A percentile compares a stretch with the other conserved stretches of the same genome.
These are phyloP conservation scores for Crataegus laevigata DNA, from an alignment of 306 rosid species.

Conservation along the genomic window DNA sequence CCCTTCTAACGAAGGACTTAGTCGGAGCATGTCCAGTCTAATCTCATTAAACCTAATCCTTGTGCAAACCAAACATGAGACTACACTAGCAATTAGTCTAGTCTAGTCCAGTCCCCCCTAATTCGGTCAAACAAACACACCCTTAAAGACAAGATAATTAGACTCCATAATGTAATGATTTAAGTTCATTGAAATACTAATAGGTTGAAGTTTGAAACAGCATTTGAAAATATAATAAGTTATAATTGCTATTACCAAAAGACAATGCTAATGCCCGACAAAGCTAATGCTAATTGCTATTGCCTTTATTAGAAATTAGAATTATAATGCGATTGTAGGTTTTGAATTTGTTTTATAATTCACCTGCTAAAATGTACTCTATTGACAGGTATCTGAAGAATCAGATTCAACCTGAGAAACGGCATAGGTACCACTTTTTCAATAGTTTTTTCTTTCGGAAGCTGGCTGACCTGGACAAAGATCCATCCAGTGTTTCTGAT, in stretches of 20 bases:
- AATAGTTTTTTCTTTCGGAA: constrained; percentile 96
- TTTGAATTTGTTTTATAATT: not conserved
- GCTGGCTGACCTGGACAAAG: constrained; percentile 93
- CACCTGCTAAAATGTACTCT: not conserved
- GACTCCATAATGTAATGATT: not conserved
- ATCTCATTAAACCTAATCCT: too few relatives aligned
- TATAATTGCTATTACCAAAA: not conserved
- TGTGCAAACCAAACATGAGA: too few relatives aligned
- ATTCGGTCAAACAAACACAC: not conserved
- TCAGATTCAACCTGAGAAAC: constrained; percentile 62
- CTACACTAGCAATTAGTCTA: too few relatives aligned
- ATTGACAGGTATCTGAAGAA: constrained; percentile 70
- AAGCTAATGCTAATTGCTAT: not conserved
- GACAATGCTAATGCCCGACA: not conserved
- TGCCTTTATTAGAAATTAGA: not conserved
- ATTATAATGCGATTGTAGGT: not conserved
- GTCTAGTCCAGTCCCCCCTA: too few relatives aligned
- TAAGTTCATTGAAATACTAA: not conserved
- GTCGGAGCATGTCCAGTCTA: too few relatives aligned
- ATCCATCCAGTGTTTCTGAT: constrained; percentile 83
- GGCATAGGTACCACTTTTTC: constrained; percentile 73
- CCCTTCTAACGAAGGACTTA: too few relatives aligned
- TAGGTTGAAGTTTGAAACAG: not conserved
- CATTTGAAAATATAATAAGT: not conserved
- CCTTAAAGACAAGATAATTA: not conserved